phyloP scores from a whole-genome alignment of 2,329 filamentous ascomycete genomes.

The Penicillium rolfsii region DNA sequence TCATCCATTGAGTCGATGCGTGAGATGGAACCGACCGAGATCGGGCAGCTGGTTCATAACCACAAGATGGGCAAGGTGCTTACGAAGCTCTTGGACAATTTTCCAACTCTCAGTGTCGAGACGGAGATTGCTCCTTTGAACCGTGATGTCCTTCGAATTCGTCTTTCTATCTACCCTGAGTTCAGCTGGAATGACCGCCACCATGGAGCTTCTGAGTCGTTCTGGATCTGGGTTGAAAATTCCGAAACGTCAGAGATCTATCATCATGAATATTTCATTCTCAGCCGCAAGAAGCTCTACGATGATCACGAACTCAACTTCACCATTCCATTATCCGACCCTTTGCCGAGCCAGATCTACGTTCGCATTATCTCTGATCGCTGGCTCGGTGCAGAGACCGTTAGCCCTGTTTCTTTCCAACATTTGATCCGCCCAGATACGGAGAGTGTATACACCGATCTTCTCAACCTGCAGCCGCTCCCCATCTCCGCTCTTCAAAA shows the following conservation, averaged over 20 bases:
- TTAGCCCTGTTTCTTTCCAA: conserved; percentile 93
- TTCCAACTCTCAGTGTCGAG: conserved; percentile 88
- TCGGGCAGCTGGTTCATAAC: conserved; percentile 90
- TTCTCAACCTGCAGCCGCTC: conserved; percentile 87
- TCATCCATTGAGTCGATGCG: conserved; percentile 79
- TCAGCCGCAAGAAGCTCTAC: conserved; percentile 84
- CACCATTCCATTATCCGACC: conserved; percentile 92
- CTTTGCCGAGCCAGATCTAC: conserved; percentile 92
- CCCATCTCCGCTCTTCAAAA: conserved; percentile 88
- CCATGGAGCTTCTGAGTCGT: conserved; percentile 92
- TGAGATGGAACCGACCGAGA: conserved; percentile 91
- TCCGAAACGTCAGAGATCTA: conserved; percentile 97
- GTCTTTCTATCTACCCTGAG: conserved; percentile 81
- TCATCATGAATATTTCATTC: conserved; percentile 95
- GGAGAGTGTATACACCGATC: conserved; percentile 93
- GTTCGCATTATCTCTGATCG: conserved; percentile 91
- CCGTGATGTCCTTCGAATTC: conserved; percentile 89
- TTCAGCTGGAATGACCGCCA: conserved; percentile 94
- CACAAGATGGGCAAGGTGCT: conserved; percentile 82
- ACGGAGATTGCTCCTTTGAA: conserved; percentile 95
- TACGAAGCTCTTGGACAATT: conserved; percentile 79
- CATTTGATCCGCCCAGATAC: conserved; percentile 97
- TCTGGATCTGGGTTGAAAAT: conserved; percentile 99
- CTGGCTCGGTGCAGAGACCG: conserved; percentile 95
- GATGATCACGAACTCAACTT: conserved; percentile 98